Evolutionary conservation across 495 filamentous ascomycete species (phyloP).

Genomic region (Penicillium salamii): DNA sequence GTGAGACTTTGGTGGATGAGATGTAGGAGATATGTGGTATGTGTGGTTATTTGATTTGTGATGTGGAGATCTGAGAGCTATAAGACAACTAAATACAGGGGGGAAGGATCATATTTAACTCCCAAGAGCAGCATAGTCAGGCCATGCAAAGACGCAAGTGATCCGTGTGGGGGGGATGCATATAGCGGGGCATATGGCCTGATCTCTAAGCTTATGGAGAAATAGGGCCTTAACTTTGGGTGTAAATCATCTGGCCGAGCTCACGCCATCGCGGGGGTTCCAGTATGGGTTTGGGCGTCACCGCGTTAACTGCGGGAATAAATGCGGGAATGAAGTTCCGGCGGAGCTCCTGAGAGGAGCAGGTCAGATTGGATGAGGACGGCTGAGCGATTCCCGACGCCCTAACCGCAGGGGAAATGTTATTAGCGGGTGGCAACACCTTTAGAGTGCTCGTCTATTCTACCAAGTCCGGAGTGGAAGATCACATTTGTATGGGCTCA

Average conservation of each 20-base stretch:
- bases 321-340: slow-evolving; percentile 1
- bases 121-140: slow-evolving; percentile 9
- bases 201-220: slow-evolving; percentile 4
- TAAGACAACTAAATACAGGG: too few relatives aligned
- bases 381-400: not conserved
- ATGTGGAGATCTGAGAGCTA: too few relatives aligned
- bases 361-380: not conserved
- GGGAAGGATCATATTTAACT: not conserved
- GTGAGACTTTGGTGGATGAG: not conserved
- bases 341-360: not conserved
- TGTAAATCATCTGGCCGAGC: slow-evolving; percentile 11
- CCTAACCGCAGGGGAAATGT: not conserved
- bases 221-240: too few relatives aligned
- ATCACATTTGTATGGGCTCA: too few relatives aligned
- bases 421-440: not conserved
- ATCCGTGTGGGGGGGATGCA: slow-evolving; percentile 19
- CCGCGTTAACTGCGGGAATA: slow-evolving; percentile 7
- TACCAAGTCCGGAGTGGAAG: too few relatives aligned
- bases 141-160: slow-evolving; percentile 19
- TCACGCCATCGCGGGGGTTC: slow-evolving; percentile 26
- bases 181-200: slow-evolving; percentile 17
- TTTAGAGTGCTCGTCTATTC: not conserved
- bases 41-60: not conserved
- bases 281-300: slow-evolving; percentile 7
- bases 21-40: not conserved